Evolutionary conservation across 495 filamentous ascomycete genomes (phyloP), one percentile per base, ranked within the genome.

Genomic region (Antarctomyces pellizariae): DNA sequence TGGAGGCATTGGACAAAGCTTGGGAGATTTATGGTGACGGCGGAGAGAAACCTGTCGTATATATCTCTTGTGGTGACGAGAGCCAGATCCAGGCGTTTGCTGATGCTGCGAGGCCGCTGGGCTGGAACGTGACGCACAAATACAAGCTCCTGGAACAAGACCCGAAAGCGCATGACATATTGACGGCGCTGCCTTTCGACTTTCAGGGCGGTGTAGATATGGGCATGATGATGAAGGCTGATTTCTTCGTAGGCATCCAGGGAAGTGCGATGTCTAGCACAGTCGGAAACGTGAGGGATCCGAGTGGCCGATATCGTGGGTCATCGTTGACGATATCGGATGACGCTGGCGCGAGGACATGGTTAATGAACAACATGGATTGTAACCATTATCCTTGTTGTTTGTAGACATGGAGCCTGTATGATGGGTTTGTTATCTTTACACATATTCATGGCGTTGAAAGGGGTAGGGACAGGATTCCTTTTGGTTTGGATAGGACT

Each of bases 101-200:
- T 12, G 22, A 18, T 1, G 38, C 38, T 10, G 38, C 31, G 7
- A 25, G 24, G 15, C 23, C 24, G 25, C 17, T 34, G 6, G 39
- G 39, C 7, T 42, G 39, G 39, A 36, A 42, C 9, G 39, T 42
- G 8, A 36, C 33, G 26, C 39, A 42, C 26, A 42, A 42, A 25
- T 42, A 36, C 35, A 23, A 17, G 6, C 22, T 42, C 2, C 24
- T 24, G 7, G 15, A 28, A 7, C 24, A 13, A 13, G 25, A 36
- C 22, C 14, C 25, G n/a, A 25, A 29, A 11, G 32, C 25, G 8
- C 10, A 28, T 8, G 18, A 22, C 22, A 36, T 29, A 21, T 29
- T 42, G 19, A 25, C 30, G n/a, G 28, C 24, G 2, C 23, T 42
- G 14, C 15, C 39, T 13, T 42, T 42, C 29, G 39, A 42, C 29